Evolutionary conservation across 1,284 basidiomycete genomes (phyloP), one percentile per base, ranked within the genome.

Genomic region (Fomes fomentarius): DNA sequence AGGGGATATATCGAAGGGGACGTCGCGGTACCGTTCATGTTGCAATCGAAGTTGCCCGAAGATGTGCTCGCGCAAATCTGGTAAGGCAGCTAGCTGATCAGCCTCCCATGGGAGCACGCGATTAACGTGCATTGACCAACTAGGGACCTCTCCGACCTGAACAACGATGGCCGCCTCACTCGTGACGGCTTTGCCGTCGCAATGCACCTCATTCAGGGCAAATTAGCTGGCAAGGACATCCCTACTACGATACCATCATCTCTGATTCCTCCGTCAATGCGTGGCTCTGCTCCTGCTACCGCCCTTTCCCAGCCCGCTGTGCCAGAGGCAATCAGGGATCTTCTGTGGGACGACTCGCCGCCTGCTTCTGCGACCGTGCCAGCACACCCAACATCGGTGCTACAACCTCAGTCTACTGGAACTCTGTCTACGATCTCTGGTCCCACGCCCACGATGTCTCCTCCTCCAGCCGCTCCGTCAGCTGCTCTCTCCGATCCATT

Each of bases 101-200:
- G 47, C 26, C 50, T 28, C 9, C 47, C 41, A 34, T 19, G 21
- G 42, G 17, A 33, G 44, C 28, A 26, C 22, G n/a, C 37, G 49
- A 52, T 47, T 54, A 35, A 39, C n/a, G n/a, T n/a, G n/a, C n/a
- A n/a, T n/a, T 46, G 60, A 52, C 63, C 41, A 35, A 8, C 14
- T 60, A 96, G 94, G 94, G 97, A 99, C 70, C 83, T 99, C 15
- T 82, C 96, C 22, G 97, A 99, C 68, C 81, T 98, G 34, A 87
- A 91, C 49, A 91, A 93, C 60, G 90, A 95, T 60, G 97, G 97
- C 4, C 83, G 82, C 44, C 80, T 99, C 37, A 94, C 89, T 21
- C 84, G 88, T 49, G 96, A 98, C 56, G 94, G 96, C 25, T 99
- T 99, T 71, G 96, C 97, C 2, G 90, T 99, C 38, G 97, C 96